Conservation (phyloP, 768 basidiomycete species). For the Harrya chromipes region DNA sequence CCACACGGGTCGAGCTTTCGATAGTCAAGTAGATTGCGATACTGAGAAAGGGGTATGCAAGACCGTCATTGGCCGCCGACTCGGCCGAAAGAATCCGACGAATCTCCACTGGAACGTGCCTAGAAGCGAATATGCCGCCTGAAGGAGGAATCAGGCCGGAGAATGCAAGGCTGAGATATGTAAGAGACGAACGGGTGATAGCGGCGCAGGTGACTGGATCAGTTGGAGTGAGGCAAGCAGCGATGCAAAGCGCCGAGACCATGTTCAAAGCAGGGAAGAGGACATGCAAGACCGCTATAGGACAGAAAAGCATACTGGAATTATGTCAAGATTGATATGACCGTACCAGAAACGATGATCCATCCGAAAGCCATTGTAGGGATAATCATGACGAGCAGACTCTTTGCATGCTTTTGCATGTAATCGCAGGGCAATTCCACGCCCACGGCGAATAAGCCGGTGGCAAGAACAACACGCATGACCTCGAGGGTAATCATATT, state of each 20-base stretch:
- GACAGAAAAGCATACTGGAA: not conserved
- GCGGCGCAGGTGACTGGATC: slow-evolving; percentile 92
- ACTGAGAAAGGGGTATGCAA: slow-evolving; percentile 90
- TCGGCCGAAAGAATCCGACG: slow-evolving; percentile 84
- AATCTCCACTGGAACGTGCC: slow-evolving; percentile 70
- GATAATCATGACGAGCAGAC: slow-evolving; percentile 66
- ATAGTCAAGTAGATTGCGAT: slow-evolving; percentile 84
- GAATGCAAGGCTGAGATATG: not conserved
- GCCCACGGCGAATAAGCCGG: slow-evolving; percentile 92
- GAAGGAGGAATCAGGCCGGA: not conserved
- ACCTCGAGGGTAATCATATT: slow-evolving; percentile 79
- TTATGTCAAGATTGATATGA: slow-evolving; percentile 6
- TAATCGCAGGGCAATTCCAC: slow-evolving; percentile 89
- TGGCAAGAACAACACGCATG: slow-evolving; percentile 84
- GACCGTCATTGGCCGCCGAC: slow-evolving; percentile 92
- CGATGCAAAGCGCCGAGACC: slow-evolving; percentile 78
- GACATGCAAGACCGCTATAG: slow-evolving; percentile 57
- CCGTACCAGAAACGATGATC: slow-evolving; percentile 69
- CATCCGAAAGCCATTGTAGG: slow-evolving; percentile 87
- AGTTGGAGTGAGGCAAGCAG: slow-evolving; percentile 89
- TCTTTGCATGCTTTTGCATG: slow-evolving; percentile 73
- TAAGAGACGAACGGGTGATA: slow-evolving; percentile 55
- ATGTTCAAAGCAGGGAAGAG: slow-evolving; percentile 72
- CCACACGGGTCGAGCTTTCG: slow-evolving; percentile 57
- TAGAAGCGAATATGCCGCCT: slow-evolving; percentile 70